A percentile compares a stretch with the other conserved stretches of the same genome.
Conservation (phyloP, 179 eudicot genomes). For the Nepenthes alata region DNA sequence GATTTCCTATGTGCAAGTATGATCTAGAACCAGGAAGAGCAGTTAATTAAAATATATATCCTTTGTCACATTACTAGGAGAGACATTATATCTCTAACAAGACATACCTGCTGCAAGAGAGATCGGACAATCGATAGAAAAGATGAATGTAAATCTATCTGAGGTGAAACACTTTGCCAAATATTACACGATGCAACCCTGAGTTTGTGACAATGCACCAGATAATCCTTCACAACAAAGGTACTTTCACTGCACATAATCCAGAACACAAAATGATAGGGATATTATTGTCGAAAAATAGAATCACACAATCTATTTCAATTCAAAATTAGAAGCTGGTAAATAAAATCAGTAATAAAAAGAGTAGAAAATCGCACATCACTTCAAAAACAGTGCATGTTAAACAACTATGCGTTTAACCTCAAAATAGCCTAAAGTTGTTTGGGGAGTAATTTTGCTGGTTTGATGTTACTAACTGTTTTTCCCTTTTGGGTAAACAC, state of each 20-base stretch:
- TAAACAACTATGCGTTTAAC: too few relatives aligned
- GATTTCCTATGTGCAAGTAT: conserved; percentile 65
- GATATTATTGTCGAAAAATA: not conserved
- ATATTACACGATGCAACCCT: conserved; percentile 51
- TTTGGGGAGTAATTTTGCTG: too few relatives aligned
- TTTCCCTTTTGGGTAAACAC: too few relatives aligned
- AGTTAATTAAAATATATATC: not conserved
- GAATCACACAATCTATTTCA: not conserved
- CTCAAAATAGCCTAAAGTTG: too few relatives aligned
- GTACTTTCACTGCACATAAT: conserved; percentile 34
- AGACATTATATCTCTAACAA: not conserved
- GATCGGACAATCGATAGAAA: conserved; percentile 45
- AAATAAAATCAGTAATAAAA: too few relatives aligned
- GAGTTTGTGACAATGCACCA: conserved; percentile 44
- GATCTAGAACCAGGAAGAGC: conserved; percentile 37
- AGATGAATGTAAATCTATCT: conserved; percentile 22
- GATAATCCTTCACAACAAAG: conserved; percentile 41
- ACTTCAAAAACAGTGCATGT: too few relatives aligned
- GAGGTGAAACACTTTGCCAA: conserved; percentile 39
- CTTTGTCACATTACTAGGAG: not conserved
- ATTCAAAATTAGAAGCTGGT: too few relatives aligned
- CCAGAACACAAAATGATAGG: not conserved
- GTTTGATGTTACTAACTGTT: too few relatives aligned
- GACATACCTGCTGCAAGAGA: conserved; percentile 66
- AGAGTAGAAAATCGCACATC: too few relatives aligned